These are phyloP conservation scores for Penicillium maclennaniae DNA, from an alignment of 495 filamentous ascomycete species.

Conservation along the genomic window DNA sequence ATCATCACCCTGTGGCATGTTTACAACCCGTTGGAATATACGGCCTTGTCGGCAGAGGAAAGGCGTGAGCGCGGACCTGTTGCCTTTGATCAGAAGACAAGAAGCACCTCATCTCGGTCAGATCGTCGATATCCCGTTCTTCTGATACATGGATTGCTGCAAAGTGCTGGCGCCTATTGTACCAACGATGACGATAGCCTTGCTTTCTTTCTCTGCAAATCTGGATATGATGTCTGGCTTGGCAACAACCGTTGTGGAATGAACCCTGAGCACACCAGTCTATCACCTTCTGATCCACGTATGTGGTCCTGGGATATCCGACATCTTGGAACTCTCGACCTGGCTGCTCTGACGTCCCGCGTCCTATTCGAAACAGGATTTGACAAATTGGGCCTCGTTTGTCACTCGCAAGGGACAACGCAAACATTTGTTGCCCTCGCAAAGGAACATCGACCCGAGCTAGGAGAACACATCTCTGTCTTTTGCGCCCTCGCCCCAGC, in stretches of 20 bases:
- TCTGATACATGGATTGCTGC: slow-evolving; percentile 83
- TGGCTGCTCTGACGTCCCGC: slow-evolving; percentile 81
- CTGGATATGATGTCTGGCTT: slow-evolving; percentile 94
- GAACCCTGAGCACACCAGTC: slow-evolving; percentile 65
- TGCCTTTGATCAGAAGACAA: slow-evolving; percentile 28
- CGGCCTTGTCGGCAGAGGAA: slow-evolving; percentile 37
- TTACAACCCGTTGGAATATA: slow-evolving; percentile 77
- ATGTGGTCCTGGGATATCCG: slow-evolving; percentile 99
- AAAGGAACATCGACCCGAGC: slow-evolving; percentile 86
- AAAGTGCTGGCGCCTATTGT: slow-evolving; percentile 85
- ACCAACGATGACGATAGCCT: slow-evolving; percentile 85
- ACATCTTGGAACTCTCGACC: slow-evolving; percentile 87
- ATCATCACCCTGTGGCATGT: slow-evolving; percentile 86
- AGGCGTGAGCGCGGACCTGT: slow-evolving; percentile 31
- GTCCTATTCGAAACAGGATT: slow-evolving; percentile 83
- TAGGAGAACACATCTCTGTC: slow-evolving; percentile 79
- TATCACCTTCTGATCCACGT: slow-evolving; percentile 72
- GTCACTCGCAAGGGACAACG: slow-evolving; percentile 90
- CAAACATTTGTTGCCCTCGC: slow-evolving; percentile 86
- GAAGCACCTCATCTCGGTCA: slow-evolving; percentile 1
- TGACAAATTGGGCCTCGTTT: slow-evolving; percentile 75
- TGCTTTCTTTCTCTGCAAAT: slow-evolving; percentile 89
- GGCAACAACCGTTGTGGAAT: slow-evolving; percentile 94
- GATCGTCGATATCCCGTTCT: slow-evolving; percentile 81
- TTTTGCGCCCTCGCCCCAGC: slow-evolving; percentile 93